A percentile compares a stretch with the other conserved stretches of the same genome.
Conservation (phyloP, 768 basidiomycete species). For the Pisolithus tinctorius region DNA sequence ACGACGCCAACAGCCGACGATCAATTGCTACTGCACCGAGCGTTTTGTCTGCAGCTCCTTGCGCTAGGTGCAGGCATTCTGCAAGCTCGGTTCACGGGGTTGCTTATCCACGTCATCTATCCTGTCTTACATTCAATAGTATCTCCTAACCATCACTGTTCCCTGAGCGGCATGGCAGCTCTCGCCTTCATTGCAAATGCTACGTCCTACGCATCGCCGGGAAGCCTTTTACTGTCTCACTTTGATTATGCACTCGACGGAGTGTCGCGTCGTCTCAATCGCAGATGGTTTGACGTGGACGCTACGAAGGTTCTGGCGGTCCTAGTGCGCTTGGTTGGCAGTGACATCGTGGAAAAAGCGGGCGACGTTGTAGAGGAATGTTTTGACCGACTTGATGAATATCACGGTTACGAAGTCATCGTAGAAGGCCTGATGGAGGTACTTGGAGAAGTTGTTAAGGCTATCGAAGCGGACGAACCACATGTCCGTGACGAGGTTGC, state of each 20-base stretch:
- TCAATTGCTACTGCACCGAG: constrained; percentile 64
- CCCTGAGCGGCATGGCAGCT: constrained; percentile 68
- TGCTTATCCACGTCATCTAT: constrained; percentile 78
- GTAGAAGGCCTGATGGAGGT: constrained; percentile 88
- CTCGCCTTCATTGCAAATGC: constrained; percentile 64
- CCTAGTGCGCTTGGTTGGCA: constrained; percentile 82
- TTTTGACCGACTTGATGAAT: constrained; percentile 94
- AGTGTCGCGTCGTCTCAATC: constrained; percentile 75
- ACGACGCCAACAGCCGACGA: constrained; percentile 21
- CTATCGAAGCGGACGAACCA: constrained; percentile 54
- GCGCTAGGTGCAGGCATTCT: constrained; percentile 67
- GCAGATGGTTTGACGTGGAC: constrained; percentile 76
- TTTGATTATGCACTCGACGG: constrained; percentile 95
- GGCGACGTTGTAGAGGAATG: constrained; percentile 96
- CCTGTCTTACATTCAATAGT: constrained; percentile 82
- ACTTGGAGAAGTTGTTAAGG: constrained; percentile 75
- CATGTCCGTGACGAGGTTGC: constrained; percentile 15
- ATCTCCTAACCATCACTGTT: constrained; percentile 60
- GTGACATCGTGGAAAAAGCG: constrained; percentile 80
- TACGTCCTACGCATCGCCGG: constrained; percentile 82
- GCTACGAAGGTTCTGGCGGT: constrained; percentile 85
- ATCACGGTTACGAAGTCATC: constrained; percentile 83
- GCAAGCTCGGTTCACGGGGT: constrained; percentile 59
- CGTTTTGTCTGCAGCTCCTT: constrained; percentile 68
- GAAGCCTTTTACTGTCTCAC: constrained; percentile 86